A percentile compares a stretch with the other conserved stretches of the same genome.
Evolutionary conservation across 805 yeast genomes (phyloP).

Genomic region (Ogataea degrootiae): DNA sequence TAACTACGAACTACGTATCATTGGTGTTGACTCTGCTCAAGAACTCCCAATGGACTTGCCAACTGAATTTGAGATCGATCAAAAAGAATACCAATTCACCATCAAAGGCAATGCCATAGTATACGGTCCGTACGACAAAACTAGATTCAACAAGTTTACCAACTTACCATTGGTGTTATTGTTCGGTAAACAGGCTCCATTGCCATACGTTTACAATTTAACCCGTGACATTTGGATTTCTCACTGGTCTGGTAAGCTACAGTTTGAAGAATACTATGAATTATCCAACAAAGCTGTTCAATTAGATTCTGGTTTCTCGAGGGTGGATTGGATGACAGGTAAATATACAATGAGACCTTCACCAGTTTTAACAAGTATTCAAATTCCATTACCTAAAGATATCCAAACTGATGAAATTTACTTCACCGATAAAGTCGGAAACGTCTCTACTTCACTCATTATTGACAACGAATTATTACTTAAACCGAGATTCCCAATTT

Average conservation of each 20-base stretch:
- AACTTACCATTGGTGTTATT: constrained; percentile 47
- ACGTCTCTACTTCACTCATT: constrained; percentile 71
- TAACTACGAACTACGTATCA: constrained; percentile 10
- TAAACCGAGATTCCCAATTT: constrained; percentile 87
- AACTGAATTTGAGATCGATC: constrained; percentile 20
- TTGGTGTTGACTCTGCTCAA: constrained; percentile 12
- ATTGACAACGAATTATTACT: constrained; percentile 46
- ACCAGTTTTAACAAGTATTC: constrained; percentile 58
- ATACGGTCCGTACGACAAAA: constrained; percentile 49
- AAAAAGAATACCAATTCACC: constrained; percentile 19
- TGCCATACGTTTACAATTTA: constrained; percentile 54
- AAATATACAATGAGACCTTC: constrained; percentile 46
- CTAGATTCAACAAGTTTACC: constrained; percentile 39
- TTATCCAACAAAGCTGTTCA: constrained; percentile 70
- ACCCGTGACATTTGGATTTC: constrained; percentile 85
- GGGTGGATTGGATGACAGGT: constrained; percentile 70
- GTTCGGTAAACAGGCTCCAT: constrained; percentile 63
- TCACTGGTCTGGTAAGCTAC: constrained; percentile 67
- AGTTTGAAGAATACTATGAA: constrained; percentile 85
- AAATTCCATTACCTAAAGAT: constrained; percentile 44
- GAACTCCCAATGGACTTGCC: constrained; percentile 12
- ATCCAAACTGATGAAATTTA: constrained; percentile 55
- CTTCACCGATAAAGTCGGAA: constrained; percentile 87
- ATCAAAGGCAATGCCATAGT: constrained; percentile 38
- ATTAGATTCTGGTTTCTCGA: constrained; percentile 66